These are phyloP conservation scores for Hymenoscyphus infarciens DNA, from an alignment of 2,329 filamentous ascomycete species.

Conservation along the genomic window DNA sequence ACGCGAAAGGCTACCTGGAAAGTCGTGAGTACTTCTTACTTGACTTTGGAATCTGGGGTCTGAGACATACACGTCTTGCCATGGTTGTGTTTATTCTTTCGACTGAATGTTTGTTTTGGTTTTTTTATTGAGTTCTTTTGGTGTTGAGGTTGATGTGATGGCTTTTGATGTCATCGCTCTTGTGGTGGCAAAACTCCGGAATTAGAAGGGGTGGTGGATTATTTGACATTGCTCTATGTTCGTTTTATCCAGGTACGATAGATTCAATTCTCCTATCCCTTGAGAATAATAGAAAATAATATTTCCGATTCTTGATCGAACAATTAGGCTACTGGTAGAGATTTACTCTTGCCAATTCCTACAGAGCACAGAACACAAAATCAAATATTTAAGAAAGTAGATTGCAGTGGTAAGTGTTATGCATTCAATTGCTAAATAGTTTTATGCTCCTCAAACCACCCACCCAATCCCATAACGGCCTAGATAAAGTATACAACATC, in stretches of 20 bases:
- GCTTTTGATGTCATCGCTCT: not conserved
- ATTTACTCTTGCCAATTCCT: too few relatives aligned
- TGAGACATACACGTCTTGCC: not conserved
- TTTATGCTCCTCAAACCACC: not conserved
- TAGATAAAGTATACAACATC: constrained; percentile 8
- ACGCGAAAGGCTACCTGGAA: constrained; percentile 58
- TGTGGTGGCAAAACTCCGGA: not conserved
- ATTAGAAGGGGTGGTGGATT: not conserved
- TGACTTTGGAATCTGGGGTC: not conserved
- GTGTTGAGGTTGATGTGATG: not conserved
- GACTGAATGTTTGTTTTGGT: not conserved
- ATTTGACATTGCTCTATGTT: not conserved
- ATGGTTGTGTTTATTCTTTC: not conserved
- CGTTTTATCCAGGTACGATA: too few relatives aligned
- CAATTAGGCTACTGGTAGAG: too few relatives aligned
- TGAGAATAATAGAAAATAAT: not conserved
- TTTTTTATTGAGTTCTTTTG: not conserved
- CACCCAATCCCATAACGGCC: not conserved
- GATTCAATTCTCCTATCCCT: too few relatives aligned
- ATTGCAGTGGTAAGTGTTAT: too few relatives aligned
- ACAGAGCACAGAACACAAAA: too few relatives aligned
- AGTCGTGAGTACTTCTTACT: constrained; percentile 44
- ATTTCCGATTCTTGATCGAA: not conserved
- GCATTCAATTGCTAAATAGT: not conserved
- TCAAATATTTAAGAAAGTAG: too few relatives aligned